These are phyloP conservation scores for Wickerhamiella brachini DNA, from an alignment of 805 yeast genomes.

Conservation along the genomic window DNA sequence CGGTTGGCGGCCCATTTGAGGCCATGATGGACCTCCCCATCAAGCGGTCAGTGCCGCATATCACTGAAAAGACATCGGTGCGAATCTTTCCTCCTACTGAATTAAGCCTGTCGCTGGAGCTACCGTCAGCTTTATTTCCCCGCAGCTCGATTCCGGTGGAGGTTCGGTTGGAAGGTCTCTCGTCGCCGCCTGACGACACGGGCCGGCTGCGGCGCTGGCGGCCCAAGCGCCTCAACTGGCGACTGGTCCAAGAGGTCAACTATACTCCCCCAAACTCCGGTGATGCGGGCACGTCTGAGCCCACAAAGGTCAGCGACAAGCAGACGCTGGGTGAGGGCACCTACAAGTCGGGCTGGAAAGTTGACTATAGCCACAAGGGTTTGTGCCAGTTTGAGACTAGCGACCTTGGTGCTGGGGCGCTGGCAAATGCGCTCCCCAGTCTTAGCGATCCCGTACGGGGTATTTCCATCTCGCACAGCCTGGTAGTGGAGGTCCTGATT, in stretches of 20 bases:
- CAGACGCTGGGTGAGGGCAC: conserved; percentile 68
- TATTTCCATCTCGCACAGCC: conserved; percentile 55
- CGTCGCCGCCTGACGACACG: conserved; percentile 23
- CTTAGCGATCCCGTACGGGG: conserved; percentile 73
- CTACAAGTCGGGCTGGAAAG: conserved; percentile 85
- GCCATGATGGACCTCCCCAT: conserved; percentile 33
- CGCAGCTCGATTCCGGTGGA: conserved; percentile 76
- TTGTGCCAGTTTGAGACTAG: conserved; percentile 44
- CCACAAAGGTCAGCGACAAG: conserved; percentile 40
- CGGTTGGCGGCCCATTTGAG: conserved; percentile 3
- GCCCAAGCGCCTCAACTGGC: not conserved
- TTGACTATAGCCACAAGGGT: conserved; percentile 72
- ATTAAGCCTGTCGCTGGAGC: conserved; percentile 69
- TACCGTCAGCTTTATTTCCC: conserved; percentile 85
- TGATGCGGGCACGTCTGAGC: conserved; percentile 7
- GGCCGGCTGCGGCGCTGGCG: conserved; percentile 21
- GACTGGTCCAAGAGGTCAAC: not conserved
- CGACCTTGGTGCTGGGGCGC: conserved; percentile 20
- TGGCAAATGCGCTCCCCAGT: conserved; percentile 24
- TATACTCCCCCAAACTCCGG: not conserved
- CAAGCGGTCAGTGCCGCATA: conserved; percentile 62
- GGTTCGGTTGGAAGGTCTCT: conserved; percentile 48
- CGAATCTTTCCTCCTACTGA: conserved; percentile 94
- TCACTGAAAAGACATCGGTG: conserved; percentile 73
- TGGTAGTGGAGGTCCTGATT: conserved; percentile 79